Evolutionary conservation across 2,329 filamentous ascomycete genomes (phyloP).

Genomic region (Penicillium sp.): DNA sequence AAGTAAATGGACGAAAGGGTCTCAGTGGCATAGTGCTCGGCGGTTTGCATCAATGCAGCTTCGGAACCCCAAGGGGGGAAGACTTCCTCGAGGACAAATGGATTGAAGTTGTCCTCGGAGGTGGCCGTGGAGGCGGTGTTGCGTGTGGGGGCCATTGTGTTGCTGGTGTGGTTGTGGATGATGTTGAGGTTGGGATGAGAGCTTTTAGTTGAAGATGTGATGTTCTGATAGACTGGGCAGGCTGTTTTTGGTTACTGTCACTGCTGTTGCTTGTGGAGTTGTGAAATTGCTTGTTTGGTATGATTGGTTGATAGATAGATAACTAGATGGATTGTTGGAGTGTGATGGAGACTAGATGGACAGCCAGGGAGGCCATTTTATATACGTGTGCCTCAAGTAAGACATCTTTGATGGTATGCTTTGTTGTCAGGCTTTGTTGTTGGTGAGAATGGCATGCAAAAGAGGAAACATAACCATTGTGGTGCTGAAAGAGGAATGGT

Average conservation of each 20-base stretch:
- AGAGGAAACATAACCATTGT: neutral
- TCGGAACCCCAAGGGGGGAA: constrained; percentile 3
- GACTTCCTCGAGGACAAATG: neutral
- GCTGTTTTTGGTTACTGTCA: too few relatives aligned
- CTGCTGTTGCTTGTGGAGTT: too few relatives aligned
- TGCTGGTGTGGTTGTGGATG: neutral
- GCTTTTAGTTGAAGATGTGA: neutral
- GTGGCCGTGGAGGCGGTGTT: neutral
- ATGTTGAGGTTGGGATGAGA: neutral
- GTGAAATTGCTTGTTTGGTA: neutral
- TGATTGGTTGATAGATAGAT: neutral
- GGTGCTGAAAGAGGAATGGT: neutral
- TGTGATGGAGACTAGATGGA: neutral
- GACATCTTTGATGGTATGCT: neutral
- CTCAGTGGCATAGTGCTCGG: neutral
- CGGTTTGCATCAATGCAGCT: neutral
- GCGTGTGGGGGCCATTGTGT: neutral
- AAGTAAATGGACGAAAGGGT: constrained; percentile 1
- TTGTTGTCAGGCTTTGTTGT: neutral
- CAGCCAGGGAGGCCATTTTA: neutral
- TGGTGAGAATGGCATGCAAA: neutral
- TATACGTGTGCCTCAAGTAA: neutral
- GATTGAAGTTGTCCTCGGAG: neutral
- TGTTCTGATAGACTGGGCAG: neutral
- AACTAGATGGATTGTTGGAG: neutral